Base-by-base conservation (phyloP, 805 yeast species). In the Scheffersomyces spartinae region DNA sequence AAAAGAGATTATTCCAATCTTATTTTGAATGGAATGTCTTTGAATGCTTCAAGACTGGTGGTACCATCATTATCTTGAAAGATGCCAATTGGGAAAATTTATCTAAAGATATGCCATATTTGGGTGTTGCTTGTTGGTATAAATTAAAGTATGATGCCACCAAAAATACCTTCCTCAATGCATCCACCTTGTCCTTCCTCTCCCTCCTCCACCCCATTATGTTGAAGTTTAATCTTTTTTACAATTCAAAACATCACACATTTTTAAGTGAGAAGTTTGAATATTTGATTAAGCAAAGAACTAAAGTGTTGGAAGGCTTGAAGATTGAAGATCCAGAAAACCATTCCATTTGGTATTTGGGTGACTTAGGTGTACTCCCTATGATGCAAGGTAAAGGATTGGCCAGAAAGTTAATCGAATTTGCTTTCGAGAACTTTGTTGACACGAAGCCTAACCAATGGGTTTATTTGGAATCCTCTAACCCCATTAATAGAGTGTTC, bases 301-400 rank as follows among this genome's bases (percentile, higher is more conserved):
- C 50, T 23, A 55, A 56, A 11, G 64, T 64, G 9, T 45, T 72
- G 26, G 58, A 61, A 13, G 55, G 56, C 4, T 39, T 52, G 34
- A 44, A 48, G 26, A 35, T 42, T 20, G n/a, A n/a, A n/a, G 33
- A 31, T 18, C 27, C 33, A 15, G 50, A 52, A 10, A 47, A 44
- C 24, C 48, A 46, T 23, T 42, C 52, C 21, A 47, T 69, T 26
- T 72, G 78, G 77, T 72, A 72, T 42, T 52, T 72, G 33, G 58
- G 66, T 23, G 77, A 72, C 42, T 55, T 72, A 27, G 77, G 77
- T 21, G 69, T 73, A 13, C 51, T 67, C 22, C 74, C 75, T 6
- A 44, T 59, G 20, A 72, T 72, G 50, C 54, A 73, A 40, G 78
- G 79, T 27, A 67, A 66, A 39, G 76, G 77, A 13, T 55, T 68